Percentiles rank a stretch among this genome's conserved stretches.
Conservation (phyloP, 352 stramenopile species). For the Stephanocyclus meneghinianus region DNA sequence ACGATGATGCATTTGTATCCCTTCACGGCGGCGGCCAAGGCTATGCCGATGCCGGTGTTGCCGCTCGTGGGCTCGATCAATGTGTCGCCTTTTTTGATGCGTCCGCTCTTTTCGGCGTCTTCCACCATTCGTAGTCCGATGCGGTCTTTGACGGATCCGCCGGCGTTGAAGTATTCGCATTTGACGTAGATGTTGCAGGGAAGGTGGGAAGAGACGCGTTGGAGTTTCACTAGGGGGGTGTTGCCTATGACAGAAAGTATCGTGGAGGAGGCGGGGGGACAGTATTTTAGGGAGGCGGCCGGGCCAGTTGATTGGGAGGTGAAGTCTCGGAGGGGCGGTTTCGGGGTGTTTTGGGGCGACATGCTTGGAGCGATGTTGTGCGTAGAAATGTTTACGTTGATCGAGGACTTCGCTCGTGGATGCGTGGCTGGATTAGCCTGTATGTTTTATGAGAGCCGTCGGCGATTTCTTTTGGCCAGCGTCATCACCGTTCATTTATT, state of each 20-base stretch:
- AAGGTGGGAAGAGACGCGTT: constrained; percentile 62
- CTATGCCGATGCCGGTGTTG: constrained; percentile 86
- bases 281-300: constrained; percentile 3
- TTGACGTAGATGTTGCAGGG: constrained; percentile 88
- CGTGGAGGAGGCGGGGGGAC: not conserved
- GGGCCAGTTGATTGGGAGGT: constrained; percentile 21
- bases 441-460: too few species aligned
- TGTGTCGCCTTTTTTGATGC: constrained; percentile 90
- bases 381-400: not conserved
- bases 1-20: constrained; percentile 62
- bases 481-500: too few species aligned
- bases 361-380: not conserved
- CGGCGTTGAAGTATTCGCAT: constrained; percentile 94
- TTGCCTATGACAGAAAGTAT: constrained; percentile 80
- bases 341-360: not conserved
- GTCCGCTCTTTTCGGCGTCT: constrained; percentile 86
- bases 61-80: constrained; percentile 93
- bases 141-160: constrained; percentile 83
- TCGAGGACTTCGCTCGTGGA: not conserved
- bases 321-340: not conserved
- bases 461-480: too few species aligned
- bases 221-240: constrained; percentile 93
- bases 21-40: constrained; percentile 44
- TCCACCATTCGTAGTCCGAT: constrained; percentile 81
- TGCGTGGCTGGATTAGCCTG: not conserved